phyloP scores from a whole-genome alignment of 2,329 filamentous ascomycete genomes.

The Fusarium chlamydosporum region DNA sequence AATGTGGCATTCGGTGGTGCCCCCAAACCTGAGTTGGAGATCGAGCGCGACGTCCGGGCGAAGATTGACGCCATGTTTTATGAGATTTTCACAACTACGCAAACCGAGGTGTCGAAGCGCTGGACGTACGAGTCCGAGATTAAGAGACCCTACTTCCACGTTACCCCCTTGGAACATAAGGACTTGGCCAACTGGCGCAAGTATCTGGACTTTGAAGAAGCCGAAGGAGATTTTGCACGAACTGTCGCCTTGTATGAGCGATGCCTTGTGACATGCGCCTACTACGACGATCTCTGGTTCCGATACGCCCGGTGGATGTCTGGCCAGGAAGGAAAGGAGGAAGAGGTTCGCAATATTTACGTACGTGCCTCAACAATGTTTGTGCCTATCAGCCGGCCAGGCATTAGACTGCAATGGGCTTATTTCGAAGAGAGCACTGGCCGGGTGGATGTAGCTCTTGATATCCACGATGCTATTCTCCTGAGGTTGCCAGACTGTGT shows the following conservation, averaged over 20 bases:
- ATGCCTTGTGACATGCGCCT: slow-evolving; percentile 90
- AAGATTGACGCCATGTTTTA: slow-evolving; percentile 87
- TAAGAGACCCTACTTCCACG: slow-evolving; percentile 96
- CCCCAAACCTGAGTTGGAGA: slow-evolving; percentile 78
- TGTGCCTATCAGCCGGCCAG: slow-evolving; percentile 87
- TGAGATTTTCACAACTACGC: slow-evolving; percentile 83
- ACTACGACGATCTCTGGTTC: slow-evolving; percentile 98
- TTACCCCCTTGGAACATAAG: slow-evolving; percentile 88
- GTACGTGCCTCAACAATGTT: slow-evolving; percentile 87
- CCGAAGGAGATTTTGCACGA: slow-evolving; percentile 81
- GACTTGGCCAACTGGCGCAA: slow-evolving; percentile 94
- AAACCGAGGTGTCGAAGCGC: slow-evolving; percentile 89
- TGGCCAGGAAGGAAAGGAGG: slow-evolving; percentile 82
- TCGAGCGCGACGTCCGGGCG: slow-evolving; percentile 84
- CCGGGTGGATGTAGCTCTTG: slow-evolving; percentile 81
- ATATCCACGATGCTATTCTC: slow-evolving; percentile 87
- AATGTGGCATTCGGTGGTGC: slow-evolving; percentile 64
- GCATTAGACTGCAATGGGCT: slow-evolving; percentile 89
- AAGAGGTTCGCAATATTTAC: slow-evolving; percentile 93
- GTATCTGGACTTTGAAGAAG: slow-evolving; percentile 96
- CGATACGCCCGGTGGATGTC: slow-evolving; percentile 97
- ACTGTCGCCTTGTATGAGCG: slow-evolving; percentile 91
- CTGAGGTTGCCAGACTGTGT: slow-evolving; percentile 82
- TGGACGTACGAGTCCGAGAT: slow-evolving; percentile 97
- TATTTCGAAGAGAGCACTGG: slow-evolving; percentile 92